phyloP scores from a whole-genome alignment of 176 grass and related monocot genomes.

The Ananas comosus region DNA sequence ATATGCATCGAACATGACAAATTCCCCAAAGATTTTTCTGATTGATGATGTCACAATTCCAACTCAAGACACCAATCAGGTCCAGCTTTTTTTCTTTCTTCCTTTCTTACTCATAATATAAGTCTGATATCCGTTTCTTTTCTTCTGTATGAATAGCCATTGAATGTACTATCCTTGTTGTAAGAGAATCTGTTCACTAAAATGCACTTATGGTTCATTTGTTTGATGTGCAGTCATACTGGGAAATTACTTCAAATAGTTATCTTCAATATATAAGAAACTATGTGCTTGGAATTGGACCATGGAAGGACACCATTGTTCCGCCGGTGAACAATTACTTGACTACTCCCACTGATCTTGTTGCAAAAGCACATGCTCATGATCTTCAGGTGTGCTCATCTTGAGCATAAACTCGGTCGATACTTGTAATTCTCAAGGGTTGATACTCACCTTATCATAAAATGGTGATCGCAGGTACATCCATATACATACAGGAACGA shows the following conservation, averaged over 20 bases:
- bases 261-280: constrained; percentile 60
- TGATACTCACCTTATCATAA: constrained; percentile 1
- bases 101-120: constrained; percentile 9
- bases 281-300: constrained; percentile 71
- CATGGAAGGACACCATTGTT: constrained; percentile 84
- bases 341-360: constrained; percentile 44
- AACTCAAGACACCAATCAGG: constrained; percentile 97
- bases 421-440: constrained; percentile 3
- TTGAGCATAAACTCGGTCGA: not conserved
- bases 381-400: constrained; percentile 54
- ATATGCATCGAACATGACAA: constrained; percentile 65
- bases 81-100: constrained; percentile 16
- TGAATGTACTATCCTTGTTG: not conserved
- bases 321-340: constrained; percentile 36
- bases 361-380: constrained; percentile 58
- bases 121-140: not conserved
- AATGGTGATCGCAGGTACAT: constrained; percentile 47
- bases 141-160: not conserved
- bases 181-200: constrained; percentile 1
- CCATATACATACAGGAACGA: constrained; percentile 66
- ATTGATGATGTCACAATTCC: constrained; percentile 56
- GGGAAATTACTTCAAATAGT: constrained; percentile 50
- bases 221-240: constrained; percentile 50
- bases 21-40: constrained; percentile 75
- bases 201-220: constrained; percentile 13